Percentiles rank a stretch among this genome's conserved stretches.
Conservation (phyloP, 345 rosid genomes). For the Moricandia arvensis region DNA sequence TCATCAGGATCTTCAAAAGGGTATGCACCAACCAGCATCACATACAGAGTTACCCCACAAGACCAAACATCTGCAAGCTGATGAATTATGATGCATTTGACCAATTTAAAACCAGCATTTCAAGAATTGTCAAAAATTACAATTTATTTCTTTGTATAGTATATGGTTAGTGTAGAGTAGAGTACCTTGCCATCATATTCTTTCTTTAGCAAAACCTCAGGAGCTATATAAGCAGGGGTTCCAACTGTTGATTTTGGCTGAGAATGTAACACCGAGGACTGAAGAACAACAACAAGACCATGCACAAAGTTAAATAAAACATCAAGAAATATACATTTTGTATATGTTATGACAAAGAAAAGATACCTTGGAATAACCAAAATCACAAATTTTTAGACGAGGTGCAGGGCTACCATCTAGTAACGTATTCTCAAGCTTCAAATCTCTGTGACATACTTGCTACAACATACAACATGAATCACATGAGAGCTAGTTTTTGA, state of each 20-base stretch:
- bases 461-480: conserved; percentile 22
- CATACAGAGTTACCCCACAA: conserved; percentile 94
- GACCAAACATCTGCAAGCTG: conserved; percentile 99
- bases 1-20: conserved; percentile 98
- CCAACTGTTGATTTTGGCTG: conserved; percentile 98
- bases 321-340: neutral
- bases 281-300: conserved; percentile 18
- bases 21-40: conserved; percentile 97
- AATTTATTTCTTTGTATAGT: neutral
- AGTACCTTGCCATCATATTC: conserved; percentile 98
- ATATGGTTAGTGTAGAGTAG: conserved; percentile 1
- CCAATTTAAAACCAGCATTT: neutral
- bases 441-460: conserved; percentile 98
- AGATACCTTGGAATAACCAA: conserved; percentile 96
- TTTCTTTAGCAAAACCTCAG: conserved; percentile 92
- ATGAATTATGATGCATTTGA: conserved; percentile 8
- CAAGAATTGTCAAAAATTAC: neutral
- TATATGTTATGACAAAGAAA: neutral
- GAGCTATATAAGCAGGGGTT: conserved; percentile 99
- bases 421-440: conserved; percentile 92
- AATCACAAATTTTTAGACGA: conserved; percentile 93
- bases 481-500: neutral
- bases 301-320: neutral
- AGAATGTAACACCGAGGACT: conserved; percentile 96
- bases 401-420: conserved; percentile 98